Base-by-base conservation (phyloP, 2,329 filamentous ascomycete genomes). In the Raffaelea ambrosiae region DNA sequence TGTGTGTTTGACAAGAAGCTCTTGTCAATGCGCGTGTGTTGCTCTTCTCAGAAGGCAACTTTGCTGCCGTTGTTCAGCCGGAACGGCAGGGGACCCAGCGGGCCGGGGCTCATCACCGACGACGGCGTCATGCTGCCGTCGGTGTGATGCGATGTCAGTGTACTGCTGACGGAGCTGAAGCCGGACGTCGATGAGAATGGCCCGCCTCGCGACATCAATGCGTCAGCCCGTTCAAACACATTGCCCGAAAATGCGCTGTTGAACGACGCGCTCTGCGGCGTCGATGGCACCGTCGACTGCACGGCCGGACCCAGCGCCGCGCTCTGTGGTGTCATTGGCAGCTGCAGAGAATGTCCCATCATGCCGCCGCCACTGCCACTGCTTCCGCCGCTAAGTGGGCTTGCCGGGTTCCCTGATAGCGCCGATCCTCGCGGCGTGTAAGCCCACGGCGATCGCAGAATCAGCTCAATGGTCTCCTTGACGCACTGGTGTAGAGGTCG, bases 281-380 rank as follows among this genome's bases (percentile, higher is more conserved):
- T 87, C 3, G 77, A 86, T 4, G 88, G 86, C 11, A 95, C 83
- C 0, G 88, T 96, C 1, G 90, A 89, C 65, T 95, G 89, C 47
- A 89, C 87, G 19, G 90, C 90, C 5, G 90, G 88, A 1, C 90
- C 91, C 5, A 96, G 73, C 2, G 90, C 90, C 16, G 89, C 90
- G 57, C 87, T 93, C 52, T 95, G 77, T 8, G 91, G 90, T 1
- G 90, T 96, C 58, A 93, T 88, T 9, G 90, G 89, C 35, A 89
- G 56, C 46, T 67, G 65, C 35, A 61, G 7, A 13, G 26, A 29
- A 29, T 13, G 7, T 13, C 7, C 26, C 7, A 7, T 29, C 26
- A 29, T 29, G 23, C 31, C n/a, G 10, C 21, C 29, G 35, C 43
- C 21, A 4, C 31, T 8, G 4, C 40, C 48, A 16, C n/a, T 21